phyloP scores from a whole-genome alignment of 306 rosid species.

The Lathyrus aphaca region DNA sequence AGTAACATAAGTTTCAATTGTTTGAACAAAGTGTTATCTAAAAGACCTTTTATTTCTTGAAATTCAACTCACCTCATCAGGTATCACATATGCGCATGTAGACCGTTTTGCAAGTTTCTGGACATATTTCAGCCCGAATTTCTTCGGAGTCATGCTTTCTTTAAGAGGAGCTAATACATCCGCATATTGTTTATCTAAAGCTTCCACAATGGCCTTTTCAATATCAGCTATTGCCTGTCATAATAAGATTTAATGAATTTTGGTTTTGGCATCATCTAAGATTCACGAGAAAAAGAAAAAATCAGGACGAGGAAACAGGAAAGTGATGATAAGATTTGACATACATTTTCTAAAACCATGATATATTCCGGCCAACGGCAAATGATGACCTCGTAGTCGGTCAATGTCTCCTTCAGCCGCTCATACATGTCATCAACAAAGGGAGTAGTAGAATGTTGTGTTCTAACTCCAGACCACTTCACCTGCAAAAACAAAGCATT shows the following conservation, averaged over 20 bases:
- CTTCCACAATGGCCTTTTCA: slow-evolving; percentile 86
- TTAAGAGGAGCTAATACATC: slow-evolving; percentile 88
- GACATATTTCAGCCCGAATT: slow-evolving; percentile 93
- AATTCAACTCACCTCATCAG: slow-evolving; percentile 75
- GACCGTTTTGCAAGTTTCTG: slow-evolving; percentile 91
- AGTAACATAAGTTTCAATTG: slow-evolving; percentile 27
- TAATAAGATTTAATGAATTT: not conserved
- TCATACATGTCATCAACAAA: slow-evolving; percentile 97
- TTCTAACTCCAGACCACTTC: slow-evolving; percentile 96
- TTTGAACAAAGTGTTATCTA: slow-evolving; percentile 9
- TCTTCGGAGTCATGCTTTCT: slow-evolving; percentile 87
- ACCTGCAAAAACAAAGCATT: slow-evolving; percentile 68
- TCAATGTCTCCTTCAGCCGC: slow-evolving; percentile 82
- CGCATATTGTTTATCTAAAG: slow-evolving; percentile 93
- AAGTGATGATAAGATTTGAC: slow-evolving; percentile 39
- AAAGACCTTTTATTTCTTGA: slow-evolving; percentile 20
- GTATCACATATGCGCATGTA: slow-evolving; percentile 64
- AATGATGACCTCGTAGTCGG: slow-evolving; percentile 86
- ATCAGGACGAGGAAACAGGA: slow-evolving; percentile 18
- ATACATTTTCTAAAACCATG: slow-evolving; percentile 77
- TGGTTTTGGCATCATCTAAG: slow-evolving; percentile 5
- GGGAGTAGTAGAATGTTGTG: slow-evolving; percentile 95
- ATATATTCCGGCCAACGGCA: slow-evolving; percentile 98
- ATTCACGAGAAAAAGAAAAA: slow-evolving; percentile 14
- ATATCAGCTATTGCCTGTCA: slow-evolving; percentile 83